Percentiles rank a stretch among this genome's conserved stretches.
Evolutionary conservation across 306 rosid species (phyloP).

Genomic region (Cyamopsis tetragonoloba): DNA sequence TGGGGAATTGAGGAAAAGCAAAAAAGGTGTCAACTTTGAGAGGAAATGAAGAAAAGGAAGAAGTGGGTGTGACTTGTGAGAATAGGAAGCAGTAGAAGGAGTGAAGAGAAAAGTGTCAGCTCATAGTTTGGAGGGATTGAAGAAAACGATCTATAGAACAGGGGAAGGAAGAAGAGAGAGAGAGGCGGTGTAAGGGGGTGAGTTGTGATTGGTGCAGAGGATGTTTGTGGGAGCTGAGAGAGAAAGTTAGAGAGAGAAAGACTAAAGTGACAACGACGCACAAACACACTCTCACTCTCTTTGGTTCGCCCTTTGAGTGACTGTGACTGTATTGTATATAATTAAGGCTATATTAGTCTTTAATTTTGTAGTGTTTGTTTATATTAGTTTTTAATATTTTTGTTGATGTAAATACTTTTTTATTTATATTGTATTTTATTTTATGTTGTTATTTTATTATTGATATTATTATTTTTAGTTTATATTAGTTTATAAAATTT

Average conservation of each 20-base stretch:
- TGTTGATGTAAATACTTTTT: too few species aligned
- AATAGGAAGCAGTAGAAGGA: conserved; percentile 15
- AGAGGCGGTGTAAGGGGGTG: conserved; percentile 41
- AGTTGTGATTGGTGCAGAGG: conserved; percentile 75
- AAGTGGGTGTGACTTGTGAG: conserved; percentile 3
- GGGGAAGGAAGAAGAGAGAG: conserved; percentile 19
- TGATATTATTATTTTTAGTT: too few species aligned
- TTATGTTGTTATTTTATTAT: too few species aligned
- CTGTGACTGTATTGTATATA: too few species aligned
- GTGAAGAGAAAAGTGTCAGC: conserved; percentile 34
- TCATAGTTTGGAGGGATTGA: conserved; percentile 25
- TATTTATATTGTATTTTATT: too few species aligned
- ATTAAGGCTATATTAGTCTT: too few species aligned
- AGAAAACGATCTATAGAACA: conserved; percentile 52
- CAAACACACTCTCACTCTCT: not conserved
- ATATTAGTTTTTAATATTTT: too few species aligned
- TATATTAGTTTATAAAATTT: too few species aligned
- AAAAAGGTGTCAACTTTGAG: not conserved
- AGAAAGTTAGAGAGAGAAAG: not conserved
- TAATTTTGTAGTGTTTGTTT: too few species aligned
- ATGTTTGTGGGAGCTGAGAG: conserved; percentile 40
- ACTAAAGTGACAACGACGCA: not conserved
- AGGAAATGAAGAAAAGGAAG: not conserved
- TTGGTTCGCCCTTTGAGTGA: not conserved
- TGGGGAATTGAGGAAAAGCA: conserved; percentile 13